A percentile compares a stretch with the other conserved stretches of the same genome.
These are phyloP conservation scores for Mortierella sp. DNA, from an alignment of 371 early-diverging fungal species.

Conservation along the genomic window DNA sequence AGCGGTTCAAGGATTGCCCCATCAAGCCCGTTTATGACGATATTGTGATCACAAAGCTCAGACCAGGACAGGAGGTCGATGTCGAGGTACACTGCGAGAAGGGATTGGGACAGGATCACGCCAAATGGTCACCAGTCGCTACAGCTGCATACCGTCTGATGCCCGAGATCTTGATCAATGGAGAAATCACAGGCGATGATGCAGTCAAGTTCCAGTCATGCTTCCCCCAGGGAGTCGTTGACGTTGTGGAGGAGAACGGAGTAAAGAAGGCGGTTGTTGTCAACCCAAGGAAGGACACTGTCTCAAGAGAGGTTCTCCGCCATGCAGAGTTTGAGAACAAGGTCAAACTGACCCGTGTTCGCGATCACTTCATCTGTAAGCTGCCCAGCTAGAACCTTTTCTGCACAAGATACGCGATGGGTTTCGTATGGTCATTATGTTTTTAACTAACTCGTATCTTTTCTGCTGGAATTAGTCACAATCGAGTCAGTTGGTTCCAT, in stretches of 20 bases:
- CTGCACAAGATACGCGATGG: no score
- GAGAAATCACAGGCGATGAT: conserved; percentile 88
- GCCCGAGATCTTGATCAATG: conserved; percentile 90
- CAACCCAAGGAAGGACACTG: conserved; percentile 95
- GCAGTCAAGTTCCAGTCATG: conserved; percentile 91
- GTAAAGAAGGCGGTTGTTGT: conserved; percentile 84
- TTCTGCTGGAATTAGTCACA: conserved; percentile 66
- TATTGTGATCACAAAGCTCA: conserved; percentile 95
- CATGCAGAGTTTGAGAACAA: conserved; percentile 93
- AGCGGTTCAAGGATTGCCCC: conserved; percentile 68
- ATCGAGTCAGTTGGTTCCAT: conserved; percentile 92
- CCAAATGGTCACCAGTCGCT: conserved; percentile 99
- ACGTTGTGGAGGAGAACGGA: conserved; percentile 76
- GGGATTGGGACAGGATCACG: conserved; percentile 97
- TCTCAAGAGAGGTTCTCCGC: conserved; percentile 95
- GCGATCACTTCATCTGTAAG: conserved; percentile 98
- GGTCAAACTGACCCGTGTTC: conserved; percentile 90
- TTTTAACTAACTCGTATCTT: conserved; percentile 1
- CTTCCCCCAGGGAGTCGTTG: conserved; percentile 94
- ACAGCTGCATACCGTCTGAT: conserved; percentile 97
- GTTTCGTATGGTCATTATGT: not conserved
- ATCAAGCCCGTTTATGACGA: conserved; percentile 86
- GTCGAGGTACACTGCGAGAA: conserved; percentile 92
- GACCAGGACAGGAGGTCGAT: conserved; percentile 92
- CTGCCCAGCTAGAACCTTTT: conserved; percentile 15